Percentiles rank a stretch among this genome's conserved stretches.
Evolutionary conservation across 208 protist genomes (phyloP).

Genomic region (Novymonas esmeraldas): DNA sequence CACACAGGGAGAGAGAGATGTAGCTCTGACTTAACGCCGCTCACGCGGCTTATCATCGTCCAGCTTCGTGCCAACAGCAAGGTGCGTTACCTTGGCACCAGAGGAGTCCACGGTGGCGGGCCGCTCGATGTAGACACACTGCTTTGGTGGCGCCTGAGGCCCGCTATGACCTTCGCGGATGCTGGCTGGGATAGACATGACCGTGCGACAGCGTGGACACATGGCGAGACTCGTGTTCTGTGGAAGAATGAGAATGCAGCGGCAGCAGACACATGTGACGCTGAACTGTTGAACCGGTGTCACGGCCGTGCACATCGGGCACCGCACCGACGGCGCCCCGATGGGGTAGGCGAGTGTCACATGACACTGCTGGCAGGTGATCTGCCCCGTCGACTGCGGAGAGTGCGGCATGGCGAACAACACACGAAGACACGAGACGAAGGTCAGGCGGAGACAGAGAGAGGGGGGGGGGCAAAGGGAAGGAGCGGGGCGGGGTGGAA

Average conservation of each 20-base stretch:
- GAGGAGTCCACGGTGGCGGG: conserved; percentile 52
- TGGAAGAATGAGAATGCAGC: conserved; percentile 80
- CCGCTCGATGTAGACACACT: conserved; percentile 84
- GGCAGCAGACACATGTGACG: conserved; percentile 82
- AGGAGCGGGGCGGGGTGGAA: not conserved
- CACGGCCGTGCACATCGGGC: conserved; percentile 83
- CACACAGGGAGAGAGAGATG: not conserved
- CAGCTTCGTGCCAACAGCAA: conserved; percentile 76
- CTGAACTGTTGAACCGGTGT: conserved; percentile 84
- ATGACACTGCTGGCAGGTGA: conserved; percentile 76
- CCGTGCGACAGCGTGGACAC: conserved; percentile 82
- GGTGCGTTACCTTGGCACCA: conserved; percentile 46
- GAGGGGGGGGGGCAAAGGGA: not conserved
- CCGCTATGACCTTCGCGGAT: conserved; percentile 72
- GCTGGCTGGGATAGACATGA: conserved; percentile 83
- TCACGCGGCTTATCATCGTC: conserved; percentile 51
- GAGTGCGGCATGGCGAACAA: conserved; percentile 48
- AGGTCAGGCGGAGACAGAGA: too few species aligned
- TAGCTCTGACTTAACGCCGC: conserved; percentile 5
- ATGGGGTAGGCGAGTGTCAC: conserved; percentile 87
- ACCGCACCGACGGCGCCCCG: conserved; percentile 79
- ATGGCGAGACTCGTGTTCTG: conserved; percentile 87
- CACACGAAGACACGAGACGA: too few species aligned
- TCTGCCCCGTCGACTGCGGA: conserved; percentile 74
- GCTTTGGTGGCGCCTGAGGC: conserved; percentile 64